Conservation (phyloP, 495 filamentous ascomycete species). For the Tuber indicum region DNA sequence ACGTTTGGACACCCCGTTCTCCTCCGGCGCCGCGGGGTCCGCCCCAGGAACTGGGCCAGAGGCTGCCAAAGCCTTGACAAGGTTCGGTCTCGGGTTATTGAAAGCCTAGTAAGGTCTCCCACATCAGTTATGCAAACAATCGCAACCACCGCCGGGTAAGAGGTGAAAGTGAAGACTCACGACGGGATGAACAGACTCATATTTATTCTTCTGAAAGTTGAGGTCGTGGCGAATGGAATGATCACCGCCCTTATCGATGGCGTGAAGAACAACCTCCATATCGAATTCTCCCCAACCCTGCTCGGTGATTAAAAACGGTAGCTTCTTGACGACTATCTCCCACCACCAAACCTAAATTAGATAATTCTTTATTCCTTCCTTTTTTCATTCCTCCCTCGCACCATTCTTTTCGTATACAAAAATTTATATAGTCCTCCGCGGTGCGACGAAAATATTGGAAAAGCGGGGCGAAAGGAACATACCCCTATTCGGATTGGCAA, state of each 20-base stretch:
- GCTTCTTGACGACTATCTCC: conserved; percentile 62
- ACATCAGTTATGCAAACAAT: background rate
- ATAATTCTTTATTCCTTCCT: background rate
- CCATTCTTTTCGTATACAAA: background rate
- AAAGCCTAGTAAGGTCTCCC: conserved; percentile 53
- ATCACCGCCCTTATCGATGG: conserved; percentile 79
- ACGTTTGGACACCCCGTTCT: conserved; percentile 46
- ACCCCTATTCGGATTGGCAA: conserved; percentile 78
- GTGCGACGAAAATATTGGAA: conserved; percentile 2
- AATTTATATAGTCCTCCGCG: background rate
- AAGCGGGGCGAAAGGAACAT: conserved; percentile 43
- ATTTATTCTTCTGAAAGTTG: conserved; percentile 74
- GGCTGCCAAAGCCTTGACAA: conserved; percentile 66
- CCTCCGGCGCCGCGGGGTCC: conserved; percentile 46
- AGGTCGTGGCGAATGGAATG: conserved; percentile 77
- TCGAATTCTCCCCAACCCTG: conserved; percentile 99
- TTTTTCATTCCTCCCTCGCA: background rate
- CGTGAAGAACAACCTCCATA: conserved; percentile 73
- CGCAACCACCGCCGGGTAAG: background rate
- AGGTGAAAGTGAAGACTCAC: conserved; percentile 47
- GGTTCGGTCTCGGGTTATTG: conserved; percentile 80
- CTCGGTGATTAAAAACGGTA: conserved; percentile 83
- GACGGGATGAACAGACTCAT: conserved; percentile 75
- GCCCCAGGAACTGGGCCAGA: conserved; percentile 78
- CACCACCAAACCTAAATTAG: background rate